Conservation (phyloP, 1,139 yeast genomes). For the Yamadazyma diospyri region DNA sequence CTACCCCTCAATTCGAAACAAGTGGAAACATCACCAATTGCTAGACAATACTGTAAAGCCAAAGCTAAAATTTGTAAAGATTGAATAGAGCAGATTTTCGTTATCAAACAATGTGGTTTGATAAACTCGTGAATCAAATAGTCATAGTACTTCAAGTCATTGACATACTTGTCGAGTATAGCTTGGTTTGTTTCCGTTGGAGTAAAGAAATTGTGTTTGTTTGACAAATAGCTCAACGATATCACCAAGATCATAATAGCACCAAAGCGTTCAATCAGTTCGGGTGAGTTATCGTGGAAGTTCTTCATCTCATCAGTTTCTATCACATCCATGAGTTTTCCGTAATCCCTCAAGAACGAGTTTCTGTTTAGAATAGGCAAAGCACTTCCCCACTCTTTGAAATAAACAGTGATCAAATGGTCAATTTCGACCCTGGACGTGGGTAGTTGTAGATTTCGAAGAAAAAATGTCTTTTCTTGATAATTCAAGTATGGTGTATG, state of each 20-base stretch:
- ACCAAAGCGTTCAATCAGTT: conserved; percentile 54
- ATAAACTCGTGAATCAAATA: conserved; percentile 50
- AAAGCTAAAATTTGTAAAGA: conserved; percentile 69
- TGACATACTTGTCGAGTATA: conserved; percentile 19
- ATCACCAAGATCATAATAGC: conserved; percentile 55
- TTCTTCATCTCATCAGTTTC: conserved; percentile 21
- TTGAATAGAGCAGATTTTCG: conserved; percentile 59
- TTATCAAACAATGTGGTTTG: conserved; percentile 48
- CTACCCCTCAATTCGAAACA: conserved; percentile 75
- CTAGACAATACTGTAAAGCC: conserved; percentile 68
- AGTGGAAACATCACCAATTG: conserved; percentile 69
- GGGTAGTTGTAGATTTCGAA: conserved; percentile 48
- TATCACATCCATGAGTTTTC: conserved; percentile 40
- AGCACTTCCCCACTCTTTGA: conserved; percentile 74
- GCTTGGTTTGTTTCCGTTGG: conserved; percentile 16
- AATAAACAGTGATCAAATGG: conserved; percentile 55
- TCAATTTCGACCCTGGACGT: conserved; percentile 52
- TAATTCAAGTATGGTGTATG: conserved; percentile 23
- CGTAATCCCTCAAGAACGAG: conserved; percentile 58
- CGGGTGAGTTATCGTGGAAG: conserved; percentile 11
- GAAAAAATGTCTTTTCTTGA: conserved; percentile 41
- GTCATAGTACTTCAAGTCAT: conserved; percentile 38
- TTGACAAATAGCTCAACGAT: conserved; percentile 54
- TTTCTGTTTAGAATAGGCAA: conserved; percentile 69
- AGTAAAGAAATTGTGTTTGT: conserved; percentile 23